Conservation (phyloP, 495 filamentous ascomycete species). For the Penicillium paradoxum region DNA sequence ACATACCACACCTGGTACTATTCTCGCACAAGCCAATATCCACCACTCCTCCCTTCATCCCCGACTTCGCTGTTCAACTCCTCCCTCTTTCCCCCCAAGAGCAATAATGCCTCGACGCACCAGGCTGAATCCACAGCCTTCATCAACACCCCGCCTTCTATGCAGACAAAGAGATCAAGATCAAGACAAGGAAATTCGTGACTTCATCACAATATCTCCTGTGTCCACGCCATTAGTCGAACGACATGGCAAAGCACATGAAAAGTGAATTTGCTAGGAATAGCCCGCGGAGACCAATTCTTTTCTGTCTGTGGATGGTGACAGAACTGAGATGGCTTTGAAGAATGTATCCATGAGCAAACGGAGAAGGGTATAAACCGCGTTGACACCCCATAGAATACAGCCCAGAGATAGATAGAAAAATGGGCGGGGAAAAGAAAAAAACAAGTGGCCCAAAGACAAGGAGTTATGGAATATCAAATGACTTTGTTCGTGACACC, state of each 20-base stretch:
- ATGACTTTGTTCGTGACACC: background rate
- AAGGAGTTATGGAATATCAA: background rate
- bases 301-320: constrained; percentile 9
- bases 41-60: background rate
- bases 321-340: background rate
- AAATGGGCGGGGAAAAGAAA: background rate
- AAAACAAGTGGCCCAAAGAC: constrained; percentile 12
- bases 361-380: constrained; percentile 30
- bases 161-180: constrained; percentile 9
- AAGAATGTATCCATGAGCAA: constrained; percentile 31
- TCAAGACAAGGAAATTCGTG: constrained; percentile 37
- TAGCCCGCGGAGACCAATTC: background rate
- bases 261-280: constrained; percentile 9
- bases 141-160: constrained; percentile 14
- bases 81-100: background rate
- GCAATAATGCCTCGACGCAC: constrained; percentile 3
- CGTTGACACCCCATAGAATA: constrained; percentile 29
- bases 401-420: constrained; percentile 22
- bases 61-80: background rate
- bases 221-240: constrained; percentile 25
- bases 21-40: background rate
- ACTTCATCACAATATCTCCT: constrained; percentile 33
- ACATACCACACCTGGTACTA: constrained; percentile 7
- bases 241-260: constrained; percentile 10
- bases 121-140: background rate